phyloP scores from a whole-genome alignment of 2,329 filamentous ascomycete species.

The Diplodia corticola region DNA sequence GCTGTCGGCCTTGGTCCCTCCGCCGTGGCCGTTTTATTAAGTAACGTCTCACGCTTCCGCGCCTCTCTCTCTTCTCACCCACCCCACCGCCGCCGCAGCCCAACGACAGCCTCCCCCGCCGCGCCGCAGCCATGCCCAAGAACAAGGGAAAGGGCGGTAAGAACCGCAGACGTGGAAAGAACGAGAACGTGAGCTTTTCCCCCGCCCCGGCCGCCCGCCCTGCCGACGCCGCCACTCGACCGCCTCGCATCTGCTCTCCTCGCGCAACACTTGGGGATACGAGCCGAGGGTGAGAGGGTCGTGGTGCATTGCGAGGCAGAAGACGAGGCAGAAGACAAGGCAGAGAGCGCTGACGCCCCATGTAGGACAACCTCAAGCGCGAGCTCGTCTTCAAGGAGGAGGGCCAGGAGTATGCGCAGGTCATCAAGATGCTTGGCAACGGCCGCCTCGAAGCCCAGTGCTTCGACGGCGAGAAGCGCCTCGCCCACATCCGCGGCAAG shows the following conservation, averaged over 20 bases:
- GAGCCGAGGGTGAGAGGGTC: too few relatives aligned
- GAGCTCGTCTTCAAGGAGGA: constrained; percentile 99
- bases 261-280: not conserved
- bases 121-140: constrained; percentile 18
- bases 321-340: not conserved
- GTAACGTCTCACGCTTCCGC: not conserved
- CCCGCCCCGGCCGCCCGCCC: not conserved
- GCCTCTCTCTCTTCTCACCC: not conserved
- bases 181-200: constrained; percentile 58
- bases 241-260: not conserved
- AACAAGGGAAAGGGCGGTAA: constrained; percentile 75
- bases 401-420: constrained; percentile 87
- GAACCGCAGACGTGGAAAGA: constrained; percentile 97
- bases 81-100: not conserved
- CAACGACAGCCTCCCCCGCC: constrained; percentile 20
- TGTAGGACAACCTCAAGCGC: constrained; percentile 88
- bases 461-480: constrained; percentile 89
- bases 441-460: constrained; percentile 89
- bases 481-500: constrained; percentile 88
- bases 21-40: not conserved
- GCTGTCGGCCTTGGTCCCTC: not conserved
- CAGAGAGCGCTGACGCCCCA: not conserved
- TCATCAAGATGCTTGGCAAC: constrained; percentile 95
- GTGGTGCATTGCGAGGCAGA: too few relatives aligned
- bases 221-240: not conserved